Base-by-base conservation (phyloP, 768 basidiomycete genomes). In the Leccinum fibrillosum region DNA sequence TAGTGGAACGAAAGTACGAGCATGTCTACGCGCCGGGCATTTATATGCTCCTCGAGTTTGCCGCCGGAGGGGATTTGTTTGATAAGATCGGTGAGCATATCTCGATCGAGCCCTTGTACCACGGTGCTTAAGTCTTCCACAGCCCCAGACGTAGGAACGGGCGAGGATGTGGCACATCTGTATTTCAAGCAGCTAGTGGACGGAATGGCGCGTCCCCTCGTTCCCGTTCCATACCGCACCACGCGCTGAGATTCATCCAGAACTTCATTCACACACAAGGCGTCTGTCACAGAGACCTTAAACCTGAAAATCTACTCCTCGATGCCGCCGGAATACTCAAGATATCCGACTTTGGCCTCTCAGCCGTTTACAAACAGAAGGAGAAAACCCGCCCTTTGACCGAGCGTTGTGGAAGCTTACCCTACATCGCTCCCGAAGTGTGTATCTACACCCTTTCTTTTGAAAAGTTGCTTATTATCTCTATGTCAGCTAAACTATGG, bases 361-460 rank as follows among this genome's bases (percentile, higher is more conserved):
- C 92, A 6, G 85, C 91, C 0, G 93, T 98, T 0, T 99, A 86
- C 74, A 88, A 85, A 62, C 84, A 95, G 59, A 94, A 93, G 61
- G 85, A 86, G 0, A 86, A 88, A 70, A 91, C 86, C 19, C 79
- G 96, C 5, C 68, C 77, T 45, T 75, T 99, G 37, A 86, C 80
- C 2, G 95, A 94, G 62, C 75, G 90, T 50, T 97, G 95, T 68
- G 95, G 95, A 1, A 95, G 92, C 72, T 73, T 95, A 50, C 95
- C 95, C 0, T 98, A 98, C 69, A 88, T 96, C 13, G 95, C 95
- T 0, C 95, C 95, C 0, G 95, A 98, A 78, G 94, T 93, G 66
- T 37, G 79, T 66, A 12, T 15, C 37, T 28, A 23, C 19, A 3
- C 34, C 13, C 50, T n/a, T 42, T 23, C 2, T 19, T 39, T 13